Evolutionary conservation across 1,139 yeast species (phyloP).

Genomic region (Zygosaccharomyces sapae): DNA sequence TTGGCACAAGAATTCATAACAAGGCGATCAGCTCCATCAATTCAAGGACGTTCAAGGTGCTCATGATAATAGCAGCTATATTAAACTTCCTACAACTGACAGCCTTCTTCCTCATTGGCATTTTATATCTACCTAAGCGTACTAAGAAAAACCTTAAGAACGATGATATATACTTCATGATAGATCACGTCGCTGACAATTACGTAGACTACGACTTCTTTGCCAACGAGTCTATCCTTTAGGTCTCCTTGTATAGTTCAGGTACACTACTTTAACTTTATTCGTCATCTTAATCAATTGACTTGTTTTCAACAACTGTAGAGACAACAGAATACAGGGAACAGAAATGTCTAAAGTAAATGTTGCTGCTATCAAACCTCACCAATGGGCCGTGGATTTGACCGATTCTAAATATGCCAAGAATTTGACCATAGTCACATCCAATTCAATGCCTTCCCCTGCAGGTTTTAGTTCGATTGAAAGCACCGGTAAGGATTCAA

Average conservation of each 20-base stretch:
- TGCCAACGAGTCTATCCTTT: slow-evolving; percentile 1
- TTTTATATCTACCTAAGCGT: slow-evolving; percentile 3
- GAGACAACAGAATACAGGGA: background rate
- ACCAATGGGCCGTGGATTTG: slow-evolving; percentile 25
- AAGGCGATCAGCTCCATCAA: background rate
- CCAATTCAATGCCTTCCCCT: slow-evolving; percentile 24
- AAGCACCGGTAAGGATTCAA: slow-evolving; percentile 7
- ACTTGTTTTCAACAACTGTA: background rate
- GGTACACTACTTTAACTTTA: background rate
- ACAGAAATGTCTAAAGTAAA: background rate
- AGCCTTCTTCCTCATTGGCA: slow-evolving; percentile 7
- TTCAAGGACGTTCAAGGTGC: slow-evolving; percentile 6
- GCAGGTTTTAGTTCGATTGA: slow-evolving; percentile 24
- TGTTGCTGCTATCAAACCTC: slow-evolving; percentile 10
- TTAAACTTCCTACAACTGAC: slow-evolving; percentile 9
- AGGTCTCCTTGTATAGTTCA: background rate
- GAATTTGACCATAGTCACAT: slow-evolving; percentile 7
- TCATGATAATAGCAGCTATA: slow-evolving; percentile 4
- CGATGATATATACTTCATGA: slow-evolving; percentile 8
- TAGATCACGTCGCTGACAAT: slow-evolving; percentile 11
- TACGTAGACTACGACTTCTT: slow-evolving; percentile 11
- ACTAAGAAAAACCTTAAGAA: slow-evolving; percentile 4
- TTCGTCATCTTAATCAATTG: background rate
- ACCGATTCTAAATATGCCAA: slow-evolving; percentile 15
- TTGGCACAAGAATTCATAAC: background rate